Conservation (phyloP, 2,329 filamentous ascomycete genomes). For the Colletotrichum lupini region DNA sequence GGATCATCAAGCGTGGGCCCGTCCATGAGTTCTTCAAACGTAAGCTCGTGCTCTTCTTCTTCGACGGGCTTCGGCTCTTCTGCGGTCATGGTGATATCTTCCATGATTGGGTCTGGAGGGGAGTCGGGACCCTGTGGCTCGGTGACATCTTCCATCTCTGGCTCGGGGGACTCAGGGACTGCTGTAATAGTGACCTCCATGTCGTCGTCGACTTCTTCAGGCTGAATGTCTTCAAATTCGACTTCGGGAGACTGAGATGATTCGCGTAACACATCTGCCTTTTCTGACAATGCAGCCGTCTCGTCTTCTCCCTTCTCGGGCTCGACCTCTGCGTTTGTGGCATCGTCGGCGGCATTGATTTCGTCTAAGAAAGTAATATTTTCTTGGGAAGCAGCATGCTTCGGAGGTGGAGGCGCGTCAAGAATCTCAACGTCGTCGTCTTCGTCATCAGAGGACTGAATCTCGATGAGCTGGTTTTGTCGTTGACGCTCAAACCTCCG, state of each 20-base stretch:
- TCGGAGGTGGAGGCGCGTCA: conserved; percentile 55
- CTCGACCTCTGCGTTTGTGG: not conserved
- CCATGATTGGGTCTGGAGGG: conserved; percentile 24
- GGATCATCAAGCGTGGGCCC: conserved; percentile 34
- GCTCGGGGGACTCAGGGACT: conserved; percentile 44
- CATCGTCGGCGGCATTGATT: conserved; percentile 15
- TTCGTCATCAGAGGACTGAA: conserved; percentile 70
- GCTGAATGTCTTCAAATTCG: conserved; percentile 51
- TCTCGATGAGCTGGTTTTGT: conserved; percentile 66
- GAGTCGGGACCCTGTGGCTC: conserved; percentile 16
- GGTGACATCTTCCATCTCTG: conserved; percentile 49
- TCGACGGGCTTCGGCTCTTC: conserved; percentile 7
- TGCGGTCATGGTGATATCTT: not conserved
- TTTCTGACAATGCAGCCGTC: not conserved
- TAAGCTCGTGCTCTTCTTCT: conserved; percentile 27
- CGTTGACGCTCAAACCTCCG: conserved; percentile 54
- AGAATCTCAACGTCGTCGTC: conserved; percentile 69
- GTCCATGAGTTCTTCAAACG: conserved; percentile 39
- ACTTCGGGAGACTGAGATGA: conserved; percentile 38
- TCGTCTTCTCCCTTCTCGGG: not conserved
- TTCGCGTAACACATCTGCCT: not conserved
- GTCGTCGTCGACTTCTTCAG: conserved; percentile 42
- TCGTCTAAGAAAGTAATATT: conserved; percentile 4
- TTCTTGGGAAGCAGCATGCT: conserved; percentile 32
- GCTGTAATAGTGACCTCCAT: conserved; percentile 43